A percentile compares a stretch with the other conserved stretches of the same genome.
Evolutionary conservation across 495 filamentous ascomycete genomes (phyloP).

Genomic region (Daldinia caldariorum): DNA sequence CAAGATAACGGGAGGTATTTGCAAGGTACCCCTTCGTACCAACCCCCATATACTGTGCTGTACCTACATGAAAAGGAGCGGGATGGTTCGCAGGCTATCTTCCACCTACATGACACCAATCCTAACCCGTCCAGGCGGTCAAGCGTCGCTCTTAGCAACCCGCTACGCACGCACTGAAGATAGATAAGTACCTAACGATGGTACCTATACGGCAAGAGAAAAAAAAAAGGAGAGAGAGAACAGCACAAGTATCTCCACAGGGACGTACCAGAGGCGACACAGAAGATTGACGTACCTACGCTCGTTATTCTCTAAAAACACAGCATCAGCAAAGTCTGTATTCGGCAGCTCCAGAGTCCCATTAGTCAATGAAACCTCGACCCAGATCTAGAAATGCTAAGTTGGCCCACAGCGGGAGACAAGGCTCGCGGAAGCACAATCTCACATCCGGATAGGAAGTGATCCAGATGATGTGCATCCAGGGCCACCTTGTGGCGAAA

Average conservation of each 20-base stretch:
- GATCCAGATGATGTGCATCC: slow-evolving; percentile 47
- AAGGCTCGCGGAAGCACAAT: slow-evolving; percentile 47
- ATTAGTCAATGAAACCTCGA: slow-evolving; percentile 45
- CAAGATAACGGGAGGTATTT: slow-evolving; percentile 42
- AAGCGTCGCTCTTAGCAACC: slow-evolving; percentile 23
- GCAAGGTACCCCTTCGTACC: slow-evolving; percentile 37
- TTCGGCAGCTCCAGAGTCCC: slow-evolving; percentile 47
- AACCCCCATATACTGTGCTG: slow-evolving; percentile 17
- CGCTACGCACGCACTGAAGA: slow-evolving; percentile 27
- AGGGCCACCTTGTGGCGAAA: slow-evolving; percentile 45
- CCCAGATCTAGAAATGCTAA: slow-evolving; percentile 48
- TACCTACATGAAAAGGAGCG: slow-evolving; percentile 29
- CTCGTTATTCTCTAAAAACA: slow-evolving; percentile 21
- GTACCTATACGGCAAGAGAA: slow-evolving; percentile 26
- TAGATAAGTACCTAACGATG: slow-evolving; percentile 21
- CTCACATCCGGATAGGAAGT: slow-evolving; percentile 43
- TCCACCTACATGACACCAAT: slow-evolving; percentile 40
- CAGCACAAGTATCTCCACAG: slow-evolving; percentile 29
- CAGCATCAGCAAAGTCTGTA: slow-evolving; percentile 36
- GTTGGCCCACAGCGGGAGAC: slow-evolving; percentile 45
- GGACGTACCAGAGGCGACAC: slow-evolving; percentile 36
- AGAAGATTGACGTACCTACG: slow-evolving; percentile 27
- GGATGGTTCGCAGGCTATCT: slow-evolving; percentile 37
- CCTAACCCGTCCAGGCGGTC: slow-evolving; percentile 40
- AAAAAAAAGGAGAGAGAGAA: slow-evolving; percentile 3